Conservation (phyloP, 106 monocot genomes). For the Apostasia shenzhenica region DNA sequence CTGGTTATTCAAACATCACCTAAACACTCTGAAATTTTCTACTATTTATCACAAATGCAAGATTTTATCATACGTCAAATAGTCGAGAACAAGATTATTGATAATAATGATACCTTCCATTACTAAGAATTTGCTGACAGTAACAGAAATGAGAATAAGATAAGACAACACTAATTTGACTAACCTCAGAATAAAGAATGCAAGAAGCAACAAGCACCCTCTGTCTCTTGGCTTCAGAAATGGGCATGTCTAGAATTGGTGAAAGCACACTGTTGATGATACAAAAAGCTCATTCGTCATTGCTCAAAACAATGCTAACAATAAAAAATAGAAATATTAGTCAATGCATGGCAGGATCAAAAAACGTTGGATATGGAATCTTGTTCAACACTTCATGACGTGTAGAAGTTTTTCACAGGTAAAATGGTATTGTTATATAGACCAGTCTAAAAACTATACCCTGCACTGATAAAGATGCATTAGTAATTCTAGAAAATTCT, state of each 20-base stretch:
- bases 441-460: not conserved
- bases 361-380: no score
- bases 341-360: not conserved
- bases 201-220: constrained; percentile 89
- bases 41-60: no score
- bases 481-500: no score
- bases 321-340: not conserved
- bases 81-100: no score
- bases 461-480: no score
- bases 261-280: constrained; percentile 73
- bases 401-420: not conserved
- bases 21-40: no score
- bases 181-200: constrained; percentile 89
- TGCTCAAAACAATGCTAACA: not conserved
- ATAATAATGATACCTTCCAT: no score
- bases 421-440: not conserved
- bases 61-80: no score
- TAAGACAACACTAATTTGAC: constrained; percentile 8
- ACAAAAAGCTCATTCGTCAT: constrained; percentile 4
- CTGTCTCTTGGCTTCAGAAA: constrained; percentile 93
- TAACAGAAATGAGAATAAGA: not conserved
- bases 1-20: no score
- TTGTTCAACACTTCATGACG: not conserved
- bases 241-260: constrained; percentile 97
- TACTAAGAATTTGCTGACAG: no score